Conservation (phyloP, 371 early-diverging fungal species). For the Rhizopus delemar region DNA sequence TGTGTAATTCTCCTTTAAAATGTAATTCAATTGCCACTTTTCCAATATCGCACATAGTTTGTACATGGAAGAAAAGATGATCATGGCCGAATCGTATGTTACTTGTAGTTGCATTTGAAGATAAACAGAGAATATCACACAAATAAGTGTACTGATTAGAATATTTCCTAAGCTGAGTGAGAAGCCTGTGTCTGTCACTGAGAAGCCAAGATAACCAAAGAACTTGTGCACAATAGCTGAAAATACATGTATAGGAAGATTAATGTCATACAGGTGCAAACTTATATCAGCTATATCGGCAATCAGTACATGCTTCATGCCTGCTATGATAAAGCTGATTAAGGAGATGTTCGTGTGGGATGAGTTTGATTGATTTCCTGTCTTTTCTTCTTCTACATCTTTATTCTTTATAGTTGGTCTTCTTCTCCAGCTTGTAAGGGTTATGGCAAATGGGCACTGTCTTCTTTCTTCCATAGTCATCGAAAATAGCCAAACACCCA, state of each 20-base stretch:
- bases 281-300: conserved; percentile 23
- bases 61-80: conserved; percentile 19
- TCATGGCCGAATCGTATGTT: conserved; percentile 29
- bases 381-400: neutral
- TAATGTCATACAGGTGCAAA: conserved; percentile 18
- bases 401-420: conserved; percentile 1
- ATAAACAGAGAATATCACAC: conserved; percentile 36
- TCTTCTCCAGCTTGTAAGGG: conserved; percentile 36
- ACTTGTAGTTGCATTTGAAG: conserved; percentile 39
- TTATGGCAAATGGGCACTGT: conserved; percentile 26
- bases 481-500: conserved; percentile 45
- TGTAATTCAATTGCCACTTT: conserved; percentile 21
- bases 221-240: conserved; percentile 16
- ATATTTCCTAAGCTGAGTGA: conserved; percentile 8
- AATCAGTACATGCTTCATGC: conserved; percentile 19
- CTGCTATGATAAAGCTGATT: conserved; percentile 3
- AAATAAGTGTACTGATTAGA: conserved; percentile 20
- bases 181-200: neutral
- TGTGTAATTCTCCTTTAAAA: conserved; percentile 2
- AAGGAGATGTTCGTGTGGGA: conserved; percentile 8
- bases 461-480: conserved; percentile 41
- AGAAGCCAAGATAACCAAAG: conserved; percentile 4
- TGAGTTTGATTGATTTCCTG: neutral
- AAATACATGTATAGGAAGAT: conserved; percentile 20
- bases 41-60: conserved; percentile 26